These are phyloP conservation scores for Neurospora discreta DNA, from an alignment of 495 filamentous ascomycete genomes.

Conservation along the genomic window DNA sequence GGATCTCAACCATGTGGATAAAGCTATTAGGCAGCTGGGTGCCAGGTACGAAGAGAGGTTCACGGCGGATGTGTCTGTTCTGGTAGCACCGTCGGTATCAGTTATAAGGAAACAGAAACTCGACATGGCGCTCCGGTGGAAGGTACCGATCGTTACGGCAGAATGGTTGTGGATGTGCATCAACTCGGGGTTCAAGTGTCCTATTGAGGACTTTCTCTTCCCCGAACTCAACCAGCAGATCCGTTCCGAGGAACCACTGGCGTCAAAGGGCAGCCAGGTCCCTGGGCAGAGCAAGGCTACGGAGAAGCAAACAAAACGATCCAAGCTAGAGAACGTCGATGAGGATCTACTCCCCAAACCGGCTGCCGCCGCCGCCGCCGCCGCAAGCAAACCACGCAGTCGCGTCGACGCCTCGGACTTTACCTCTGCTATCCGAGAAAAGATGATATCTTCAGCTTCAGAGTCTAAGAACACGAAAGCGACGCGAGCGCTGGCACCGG, in stretches of 20 bases:
- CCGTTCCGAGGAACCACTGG: background rate
- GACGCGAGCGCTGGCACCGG: background rate
- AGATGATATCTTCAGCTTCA: background rate
- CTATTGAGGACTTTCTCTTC: slow-evolving; percentile 27
- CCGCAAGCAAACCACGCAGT: slow-evolving; percentile 7
- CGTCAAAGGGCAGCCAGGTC: background rate
- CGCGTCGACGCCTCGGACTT: slow-evolving; percentile 14
- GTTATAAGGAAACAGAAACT: slow-evolving; percentile 64
- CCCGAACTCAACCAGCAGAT: slow-evolving; percentile 23
- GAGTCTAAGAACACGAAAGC: slow-evolving; percentile 1
- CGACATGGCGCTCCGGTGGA: slow-evolving; percentile 56
- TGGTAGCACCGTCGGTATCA: slow-evolving; percentile 50
- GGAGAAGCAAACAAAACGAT: background rate
- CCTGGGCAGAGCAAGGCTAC: background rate
- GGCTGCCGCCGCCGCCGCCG: slow-evolving; percentile 3
- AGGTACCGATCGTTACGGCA: slow-evolving; percentile 63
- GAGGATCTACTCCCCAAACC: slow-evolving; percentile 14
- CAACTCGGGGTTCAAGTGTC: slow-evolving; percentile 25
- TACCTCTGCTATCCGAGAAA: background rate
- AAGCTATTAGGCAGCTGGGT: slow-evolving; percentile 63
- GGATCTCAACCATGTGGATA: slow-evolving; percentile 72
- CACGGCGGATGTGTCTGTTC: slow-evolving; percentile 50
- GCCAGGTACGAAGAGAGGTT: slow-evolving; percentile 69
- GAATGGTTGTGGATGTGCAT: slow-evolving; percentile 83
- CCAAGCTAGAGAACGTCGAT: slow-evolving; percentile 4